These are phyloP conservation scores for Neonectria punicea DNA, from an alignment of 2,329 filamentous ascomycete species.

Conservation along the genomic window DNA sequence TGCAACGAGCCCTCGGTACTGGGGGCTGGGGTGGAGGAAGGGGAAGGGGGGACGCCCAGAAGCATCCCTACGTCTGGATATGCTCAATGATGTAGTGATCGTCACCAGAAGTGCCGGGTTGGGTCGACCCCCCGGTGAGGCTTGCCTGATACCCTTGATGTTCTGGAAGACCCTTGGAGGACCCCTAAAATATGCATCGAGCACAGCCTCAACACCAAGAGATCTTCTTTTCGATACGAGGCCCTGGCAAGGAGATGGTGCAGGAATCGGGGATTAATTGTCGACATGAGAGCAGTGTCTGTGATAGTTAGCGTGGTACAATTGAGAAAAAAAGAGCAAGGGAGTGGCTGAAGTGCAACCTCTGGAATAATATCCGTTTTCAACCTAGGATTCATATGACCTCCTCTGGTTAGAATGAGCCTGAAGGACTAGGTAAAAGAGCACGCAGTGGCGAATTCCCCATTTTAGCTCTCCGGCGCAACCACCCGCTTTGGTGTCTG, in stretches of 20 bases:
- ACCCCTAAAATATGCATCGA: conserved; percentile 25
- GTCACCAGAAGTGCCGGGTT: conserved; percentile 13
- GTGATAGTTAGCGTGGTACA: conserved; percentile 2
- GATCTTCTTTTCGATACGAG: conserved; percentile 15
- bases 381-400: neutral
- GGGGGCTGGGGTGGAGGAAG: neutral
- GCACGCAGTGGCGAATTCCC: neutral
- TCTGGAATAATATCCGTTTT: neutral
- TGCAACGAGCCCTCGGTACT: conserved; percentile 10
- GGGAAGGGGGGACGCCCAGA: conserved; percentile 8
- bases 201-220: conserved; percentile 26
- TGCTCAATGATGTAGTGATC: conserved; percentile 28
- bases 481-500: neutral
- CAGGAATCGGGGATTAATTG: neutral
- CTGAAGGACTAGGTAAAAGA: neutral
- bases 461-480: neutral
- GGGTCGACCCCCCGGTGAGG: conserved; percentile 13
- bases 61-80: conserved; percentile 3
- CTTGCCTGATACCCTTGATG: conserved; percentile 6
- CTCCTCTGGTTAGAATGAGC: neutral
- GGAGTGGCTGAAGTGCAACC: neutral
- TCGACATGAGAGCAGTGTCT: conserved; percentile 4
- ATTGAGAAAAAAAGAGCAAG: neutral
- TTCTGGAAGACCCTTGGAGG: conserved; percentile 25
- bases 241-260: neutral